Evolutionary conservation across 2,329 filamentous ascomycete species (phyloP).

Genomic region (Simplicillium sp.): DNA sequence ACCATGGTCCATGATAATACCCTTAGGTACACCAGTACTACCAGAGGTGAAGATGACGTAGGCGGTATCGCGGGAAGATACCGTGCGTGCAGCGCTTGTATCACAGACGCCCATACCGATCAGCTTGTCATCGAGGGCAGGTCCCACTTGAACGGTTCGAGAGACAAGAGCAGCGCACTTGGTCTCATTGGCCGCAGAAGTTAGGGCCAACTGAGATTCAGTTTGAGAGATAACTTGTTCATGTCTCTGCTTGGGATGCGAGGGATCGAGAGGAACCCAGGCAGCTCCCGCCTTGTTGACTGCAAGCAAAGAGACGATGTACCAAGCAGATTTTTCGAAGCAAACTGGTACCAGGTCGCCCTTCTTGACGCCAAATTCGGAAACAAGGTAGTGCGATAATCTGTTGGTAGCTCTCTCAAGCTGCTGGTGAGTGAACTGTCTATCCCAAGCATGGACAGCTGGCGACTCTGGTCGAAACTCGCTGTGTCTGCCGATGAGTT

Average conservation of each 20-base stretch:
- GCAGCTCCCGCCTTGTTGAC: constrained; percentile 15
- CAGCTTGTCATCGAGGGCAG: not conserved
- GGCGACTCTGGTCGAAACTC: constrained; percentile 17
- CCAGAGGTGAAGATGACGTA: constrained; percentile 9
- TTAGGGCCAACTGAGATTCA: constrained; percentile 10
- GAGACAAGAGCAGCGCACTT: constrained; percentile 4
- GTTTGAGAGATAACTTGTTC: constrained; percentile 9
- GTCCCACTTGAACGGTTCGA: not conserved
- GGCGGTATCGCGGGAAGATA: not conserved
- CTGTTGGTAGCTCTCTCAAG: constrained; percentile 12
- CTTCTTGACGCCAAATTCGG: constrained; percentile 13
- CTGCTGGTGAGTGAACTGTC: constrained; percentile 28
- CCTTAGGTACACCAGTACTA: constrained; percentile 7
- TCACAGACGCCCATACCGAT: too few species aligned
- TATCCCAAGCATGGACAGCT: constrained; percentile 35
- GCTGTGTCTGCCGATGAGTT: constrained; percentile 26
- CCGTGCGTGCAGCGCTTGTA: too few species aligned
- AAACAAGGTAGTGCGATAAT: constrained; percentile 7
- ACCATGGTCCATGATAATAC: constrained; percentile 1
- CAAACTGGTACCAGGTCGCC: constrained; percentile 13
- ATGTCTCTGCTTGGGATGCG: constrained; percentile 10
- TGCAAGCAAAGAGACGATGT: constrained; percentile 12
- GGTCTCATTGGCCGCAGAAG: constrained; percentile 7
- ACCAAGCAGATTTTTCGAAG: constrained; percentile 16
- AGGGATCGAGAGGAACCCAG: constrained; percentile 16